These are phyloP conservation scores for Gryganskiella cystojenkinii DNA, from an alignment of 192 early-diverging fungal genomes.

Conservation along the genomic window DNA sequence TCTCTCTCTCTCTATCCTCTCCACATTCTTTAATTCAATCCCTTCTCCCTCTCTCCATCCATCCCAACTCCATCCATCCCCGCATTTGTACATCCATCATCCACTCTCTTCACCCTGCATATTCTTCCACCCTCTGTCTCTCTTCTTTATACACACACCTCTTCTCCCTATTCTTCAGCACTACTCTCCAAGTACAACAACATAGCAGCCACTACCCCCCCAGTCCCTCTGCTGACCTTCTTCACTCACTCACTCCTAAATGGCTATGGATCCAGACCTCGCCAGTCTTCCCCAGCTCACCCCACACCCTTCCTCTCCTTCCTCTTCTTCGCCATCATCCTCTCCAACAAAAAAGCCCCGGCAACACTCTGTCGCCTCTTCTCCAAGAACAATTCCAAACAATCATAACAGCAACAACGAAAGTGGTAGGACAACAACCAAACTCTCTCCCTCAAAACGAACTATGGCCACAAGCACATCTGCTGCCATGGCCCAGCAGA, in stretches of 20 bases:
- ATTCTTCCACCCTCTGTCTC: background rate
- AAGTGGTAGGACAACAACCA: background rate
- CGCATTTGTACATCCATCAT: background rate
- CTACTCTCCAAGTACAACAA: background rate
- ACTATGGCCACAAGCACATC: conserved; percentile 22
- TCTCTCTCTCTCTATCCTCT: background rate
- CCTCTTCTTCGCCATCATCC: too few species aligned
- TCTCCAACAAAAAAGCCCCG: too few species aligned
- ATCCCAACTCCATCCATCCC: conserved; percentile 1
- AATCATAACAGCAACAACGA: background rate
- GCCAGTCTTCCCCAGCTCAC: conserved; percentile 13
- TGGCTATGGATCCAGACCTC: conserved; percentile 35
- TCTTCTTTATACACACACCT: background rate
- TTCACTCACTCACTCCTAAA: too few species aligned
- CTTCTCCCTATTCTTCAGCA: background rate
- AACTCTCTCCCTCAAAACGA: background rate
- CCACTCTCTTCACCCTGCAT: conserved; percentile 1
- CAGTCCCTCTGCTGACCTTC: background rate
- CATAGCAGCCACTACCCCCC: background rate
- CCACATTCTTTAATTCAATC: background rate
- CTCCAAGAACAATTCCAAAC: background rate
- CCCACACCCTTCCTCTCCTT: background rate
- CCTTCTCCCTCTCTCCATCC: background rate
- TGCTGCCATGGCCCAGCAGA: conserved; percentile 31
- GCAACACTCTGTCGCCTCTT: too few species aligned